A percentile compares a stretch with the other conserved stretches of the same genome.
Conservation (phyloP, 768 basidiomycete genomes). For the Amanita thiersii region DNA sequence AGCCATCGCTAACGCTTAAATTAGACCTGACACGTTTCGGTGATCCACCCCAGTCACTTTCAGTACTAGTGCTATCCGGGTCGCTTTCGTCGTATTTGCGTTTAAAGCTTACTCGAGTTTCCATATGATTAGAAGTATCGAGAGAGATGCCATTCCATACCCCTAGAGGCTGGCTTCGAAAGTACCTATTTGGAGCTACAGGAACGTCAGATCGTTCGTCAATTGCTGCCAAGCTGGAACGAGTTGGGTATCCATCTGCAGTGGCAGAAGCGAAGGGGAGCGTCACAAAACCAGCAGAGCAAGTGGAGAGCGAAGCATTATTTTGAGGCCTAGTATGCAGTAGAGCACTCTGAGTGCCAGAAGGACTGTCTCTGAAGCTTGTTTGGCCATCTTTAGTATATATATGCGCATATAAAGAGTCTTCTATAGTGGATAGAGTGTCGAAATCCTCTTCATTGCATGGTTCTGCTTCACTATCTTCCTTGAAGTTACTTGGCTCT, state of each 20-base stretch:
- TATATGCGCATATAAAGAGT: slow-evolving; percentile 2
- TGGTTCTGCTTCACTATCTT: background rate
- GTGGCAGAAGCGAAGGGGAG: slow-evolving; percentile 2
- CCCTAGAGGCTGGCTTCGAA: background rate
- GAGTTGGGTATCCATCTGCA: background rate
- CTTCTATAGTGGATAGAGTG: background rate
- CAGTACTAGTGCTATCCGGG: too few species aligned
- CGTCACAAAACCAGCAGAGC: slow-evolving; percentile 2
- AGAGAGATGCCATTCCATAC: slow-evolving; percentile 1
- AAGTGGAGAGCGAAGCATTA: background rate
- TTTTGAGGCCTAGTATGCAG: background rate
- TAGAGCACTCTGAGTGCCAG: background rate
- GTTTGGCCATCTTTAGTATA: background rate
- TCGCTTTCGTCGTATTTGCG: slow-evolving; percentile 22
- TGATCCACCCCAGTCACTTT: slow-evolving; percentile 37
- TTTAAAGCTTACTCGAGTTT: slow-evolving; percentile 1
- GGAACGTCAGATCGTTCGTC: slow-evolving; percentile 3
- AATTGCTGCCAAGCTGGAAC: background rate
- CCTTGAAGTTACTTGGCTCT: background rate
- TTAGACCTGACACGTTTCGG: slow-evolving; percentile 36
- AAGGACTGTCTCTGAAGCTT: background rate
- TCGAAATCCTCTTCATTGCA: background rate
- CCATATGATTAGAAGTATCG: background rate
- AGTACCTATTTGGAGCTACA: background rate
- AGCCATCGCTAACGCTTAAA: slow-evolving; percentile 31